A percentile compares a stretch with the other conserved stretches of the same genome.
Evolutionary conservation across 768 basidiomycete genomes (phyloP).

Genomic region (Cubamyces lactineus): DNA sequence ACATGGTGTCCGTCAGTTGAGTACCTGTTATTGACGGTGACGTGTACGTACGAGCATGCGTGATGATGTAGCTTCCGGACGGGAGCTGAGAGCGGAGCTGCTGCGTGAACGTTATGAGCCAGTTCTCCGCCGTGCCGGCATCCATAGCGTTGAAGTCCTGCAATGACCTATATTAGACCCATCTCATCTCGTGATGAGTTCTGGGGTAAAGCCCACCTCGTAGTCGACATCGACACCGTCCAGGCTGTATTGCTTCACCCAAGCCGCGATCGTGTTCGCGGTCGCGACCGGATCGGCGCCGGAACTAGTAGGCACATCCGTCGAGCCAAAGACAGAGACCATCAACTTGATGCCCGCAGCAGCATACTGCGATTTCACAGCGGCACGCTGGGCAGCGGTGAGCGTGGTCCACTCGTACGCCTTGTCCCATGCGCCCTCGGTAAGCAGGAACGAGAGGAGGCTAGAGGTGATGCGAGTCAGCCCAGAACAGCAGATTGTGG

Average conservation of each 20-base stretch:
- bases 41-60: slow-evolving; percentile 38
- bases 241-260: slow-evolving; percentile 49
- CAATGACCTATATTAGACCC: background rate
- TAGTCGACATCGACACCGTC: slow-evolving; percentile 62
- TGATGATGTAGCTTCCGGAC: slow-evolving; percentile 39
- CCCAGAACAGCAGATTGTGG: background rate
- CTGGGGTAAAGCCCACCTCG: slow-evolving; percentile 35
- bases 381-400: slow-evolving; percentile 41
- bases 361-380: slow-evolving; percentile 50
- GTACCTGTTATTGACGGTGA: slow-evolving; percentile 15
- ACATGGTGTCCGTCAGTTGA: background rate
- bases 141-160: slow-evolving; percentile 68
- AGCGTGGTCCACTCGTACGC: slow-evolving; percentile 50
- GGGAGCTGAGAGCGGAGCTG: slow-evolving; percentile 42
- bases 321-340: slow-evolving; percentile 57
- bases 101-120: slow-evolving; percentile 43
- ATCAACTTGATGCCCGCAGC: slow-evolving; percentile 61
- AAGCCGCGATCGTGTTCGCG: slow-evolving; percentile 49
- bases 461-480: slow-evolving; percentile 24
- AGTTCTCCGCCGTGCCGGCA: slow-evolving; percentile 53
- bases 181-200: background rate
- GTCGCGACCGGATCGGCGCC: slow-evolving; percentile 42
- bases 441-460: slow-evolving; percentile 46
- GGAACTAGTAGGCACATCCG: slow-evolving; percentile 46
- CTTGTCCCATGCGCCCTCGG: slow-evolving; percentile 47